A percentile compares a stretch with the other conserved stretches of the same genome.
Conservation (phyloP, 1,284 basidiomycete genomes). For the Fomitiporia mediterranea region DNA sequence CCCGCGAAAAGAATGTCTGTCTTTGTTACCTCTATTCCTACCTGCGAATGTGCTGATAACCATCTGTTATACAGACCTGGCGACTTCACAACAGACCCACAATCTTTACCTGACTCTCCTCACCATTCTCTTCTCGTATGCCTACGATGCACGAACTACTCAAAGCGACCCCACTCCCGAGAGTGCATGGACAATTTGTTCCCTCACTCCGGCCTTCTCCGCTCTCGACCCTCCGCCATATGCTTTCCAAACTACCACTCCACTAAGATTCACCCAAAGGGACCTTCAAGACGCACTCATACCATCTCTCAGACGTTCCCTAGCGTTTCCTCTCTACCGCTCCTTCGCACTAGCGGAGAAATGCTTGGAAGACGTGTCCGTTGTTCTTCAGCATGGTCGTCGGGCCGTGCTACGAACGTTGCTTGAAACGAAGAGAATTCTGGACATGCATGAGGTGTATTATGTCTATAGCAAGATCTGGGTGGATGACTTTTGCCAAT, state of each 20-base stretch:
- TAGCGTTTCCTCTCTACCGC: constrained; percentile 72
- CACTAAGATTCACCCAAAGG: constrained; percentile 34
- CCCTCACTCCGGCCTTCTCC: constrained; percentile 66
- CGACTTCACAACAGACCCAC: constrained; percentile 48
- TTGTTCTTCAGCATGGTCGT: constrained; percentile 54
- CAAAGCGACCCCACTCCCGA: constrained; percentile 73
- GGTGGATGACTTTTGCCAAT: constrained; percentile 75
- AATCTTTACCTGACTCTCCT: constrained; percentile 62
- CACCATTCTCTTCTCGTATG: constrained; percentile 66
- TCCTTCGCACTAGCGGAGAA: constrained; percentile 66
- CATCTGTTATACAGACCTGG: constrained; percentile 54
- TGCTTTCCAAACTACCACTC: constrained; percentile 23
- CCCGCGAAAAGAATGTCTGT: constrained; percentile 73
- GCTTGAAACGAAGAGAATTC: constrained; percentile 60
- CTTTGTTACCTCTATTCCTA: not conserved
- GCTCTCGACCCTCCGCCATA: constrained; percentile 69
- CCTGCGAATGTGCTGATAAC: not conserved
- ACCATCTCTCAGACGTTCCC: constrained; percentile 64
- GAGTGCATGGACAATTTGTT: constrained; percentile 77
- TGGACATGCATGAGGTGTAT: constrained; percentile 78
- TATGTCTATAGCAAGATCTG: constrained; percentile 80
- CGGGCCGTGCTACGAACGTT: constrained; percentile 57
- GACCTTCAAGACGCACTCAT: constrained; percentile 48
- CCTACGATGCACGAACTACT: constrained; percentile 72
- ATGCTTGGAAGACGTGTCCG: constrained; percentile 59